Evolutionary conservation across 805 yeast species (phyloP), one percentile per base, ranked within the genome.

Genomic region (Candida berthetii): DNA sequence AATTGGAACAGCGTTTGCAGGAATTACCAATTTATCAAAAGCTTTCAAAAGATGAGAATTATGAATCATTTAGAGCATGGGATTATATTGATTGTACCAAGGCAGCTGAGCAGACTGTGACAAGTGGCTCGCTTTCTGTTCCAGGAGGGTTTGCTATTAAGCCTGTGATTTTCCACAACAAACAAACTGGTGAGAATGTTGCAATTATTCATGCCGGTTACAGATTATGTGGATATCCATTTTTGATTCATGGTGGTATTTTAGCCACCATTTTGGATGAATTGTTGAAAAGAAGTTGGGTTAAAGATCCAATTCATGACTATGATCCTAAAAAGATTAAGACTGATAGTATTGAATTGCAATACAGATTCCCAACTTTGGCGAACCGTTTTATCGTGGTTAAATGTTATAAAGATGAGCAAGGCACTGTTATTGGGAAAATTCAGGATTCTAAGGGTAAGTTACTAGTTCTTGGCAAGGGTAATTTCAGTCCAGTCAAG

Each of bases 211-310:
- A 87, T 56, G 70, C 84, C 40, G 96, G 97, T 0, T 78, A 82
- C 54, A 74, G 74, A 46, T 60, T 89, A 17, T 80, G 91, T 35
- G 97, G 97, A 1, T 89, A 83, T 57, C 97, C 96, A 2, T 82
- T 86, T 51, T 63, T 90, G 16, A 74, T 87, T 3, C 97, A 89
- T 57, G 97, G 97, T 3, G 97, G 97, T 0, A 76, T 90, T 24
- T 58, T 89, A 25, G 95, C 90, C 8, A 81, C 95, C 0, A 65
- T 89, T 1, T 64, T 88, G 41, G 93, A 87, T 54, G 96, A 89
- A 50, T 72, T 84, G 7, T 73, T 82, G 64, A 80, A 80, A 48
- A 70, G 81, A 40, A 66, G 72, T 43, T 77, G 55, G 41, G 68
- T 42, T 40, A 50, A 45, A 29, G 55, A 47, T 53, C 66, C 43